Evolutionary conservation across 2,329 filamentous ascomycete species (phyloP), one percentile per base, ranked within the genome.

Genomic region (Trichocomaceae sp.): DNA sequence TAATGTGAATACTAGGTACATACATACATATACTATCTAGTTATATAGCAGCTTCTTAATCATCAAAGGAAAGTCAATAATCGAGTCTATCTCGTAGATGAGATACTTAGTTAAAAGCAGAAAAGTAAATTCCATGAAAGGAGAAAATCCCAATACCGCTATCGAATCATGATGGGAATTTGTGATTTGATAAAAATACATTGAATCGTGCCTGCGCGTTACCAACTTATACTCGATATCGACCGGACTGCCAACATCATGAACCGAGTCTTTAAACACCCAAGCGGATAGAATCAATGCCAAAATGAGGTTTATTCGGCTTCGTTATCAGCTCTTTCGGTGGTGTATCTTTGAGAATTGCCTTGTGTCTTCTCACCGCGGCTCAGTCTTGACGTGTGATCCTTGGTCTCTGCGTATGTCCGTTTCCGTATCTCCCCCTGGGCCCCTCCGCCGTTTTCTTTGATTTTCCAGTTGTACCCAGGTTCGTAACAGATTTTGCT

Each of bases 1-100:
- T 46, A 53, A 57, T 54, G 55, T 57, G 50, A 52, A 49, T 42
- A n/a, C n/a, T n/a, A 26, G 13, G 33, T 42, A 53, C 35, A 53
- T 53, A 41, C 47, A 19, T n/a, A 26, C 42, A 23, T 22, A 37
- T 6, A 5, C 20, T n/a, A 42, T 12, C 39, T 13, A 42, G 17
- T 42, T 42, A 41, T 39, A 39, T 39, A 39, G 17, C n/a, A 39
- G n/a, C 31, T 35, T 3, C 15, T 35, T 35, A 15, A 15, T 35
- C 31, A 35, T 35, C 12, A 5, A 35, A 35, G 13, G 2, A 3
- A 35, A 8, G 13, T 9, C 29, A 9, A 12, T 33, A 33, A 12
- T n/a, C n/a, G n/a, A n/a, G n/a, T n/a, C n/a, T n/a, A n/a, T n/a
- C n/a, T n/a, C n/a, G n/a, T n/a, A n/a, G n/a, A n/a, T n/a, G n/a